Base-by-base conservation (phyloP, 306 rosid species). In the Arachis hypogaea region DNA sequence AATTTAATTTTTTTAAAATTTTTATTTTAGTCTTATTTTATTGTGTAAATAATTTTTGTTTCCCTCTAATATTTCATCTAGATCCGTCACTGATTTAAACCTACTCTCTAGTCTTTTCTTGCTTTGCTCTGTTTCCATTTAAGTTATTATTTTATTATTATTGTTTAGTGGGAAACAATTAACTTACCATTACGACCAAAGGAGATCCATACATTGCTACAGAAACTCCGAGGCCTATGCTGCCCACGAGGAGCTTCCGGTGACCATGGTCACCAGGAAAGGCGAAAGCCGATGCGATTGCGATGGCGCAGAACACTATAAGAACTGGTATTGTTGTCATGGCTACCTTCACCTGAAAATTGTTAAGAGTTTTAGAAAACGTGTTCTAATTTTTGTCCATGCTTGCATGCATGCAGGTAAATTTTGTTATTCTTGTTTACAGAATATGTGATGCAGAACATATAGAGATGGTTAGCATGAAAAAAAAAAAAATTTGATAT, bases 201-300 rank as follows among this genome's bases (percentile, higher is more conserved):
- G 98, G 98, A 44, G 98, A 78, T 9, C 84, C 85, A 58, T 93
- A 93, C 98, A 90, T 85, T 66, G 89, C 76, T 6, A 80, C 46
- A 57, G 96, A 42, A 36, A 82, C 85, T 41, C 84, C 84, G 14
- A 93, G 55, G 10, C 91, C 95, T 1, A 81, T 7, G 61, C 93
- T 81, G 3, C 98, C 98, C 0, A 87, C 89, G 30, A 93, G 85
- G 2, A 82, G 57, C 84, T 90, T 93, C 38, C 95, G 89, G 49
- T 81, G 89, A 29, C 58, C 84, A 58, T 90, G 94, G 66, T 85
- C 86, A 2, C 28, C 28, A 1, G 77, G 79, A 73, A 87, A 81
- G 33, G 68, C 85, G 22, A 84, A 80, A 59, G 85, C 66, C 14
- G 98, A 93, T 77, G 68, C 58, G 2, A 83, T 3, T 11, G 83